Percentiles rank a stretch among this genome's conserved stretches.
These are phyloP conservation scores for Fusarium sp. DNA, from an alignment of 2,329 filamentous ascomycete species.

Conservation along the genomic window DNA sequence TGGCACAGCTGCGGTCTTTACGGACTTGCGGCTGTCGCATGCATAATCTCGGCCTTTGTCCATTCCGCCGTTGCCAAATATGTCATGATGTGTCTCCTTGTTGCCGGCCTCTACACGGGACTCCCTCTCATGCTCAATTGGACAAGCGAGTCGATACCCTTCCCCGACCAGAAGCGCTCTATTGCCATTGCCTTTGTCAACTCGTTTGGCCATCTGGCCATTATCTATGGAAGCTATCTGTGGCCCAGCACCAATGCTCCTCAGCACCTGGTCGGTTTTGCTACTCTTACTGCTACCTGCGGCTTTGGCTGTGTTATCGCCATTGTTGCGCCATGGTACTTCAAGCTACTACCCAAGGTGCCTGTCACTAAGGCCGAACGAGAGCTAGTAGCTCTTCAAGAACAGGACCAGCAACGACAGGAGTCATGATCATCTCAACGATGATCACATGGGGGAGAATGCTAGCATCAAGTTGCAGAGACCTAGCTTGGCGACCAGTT, in stretches of 20 bases:
- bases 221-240: constrained; percentile 8
- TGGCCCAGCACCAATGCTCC: constrained; percentile 44
- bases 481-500: background rate
- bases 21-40: background rate
- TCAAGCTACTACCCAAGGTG: background rate
- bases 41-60: background rate
- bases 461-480: accelerated
- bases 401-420: background rate
- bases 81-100: constrained; percentile 24
- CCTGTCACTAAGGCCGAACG: background rate
- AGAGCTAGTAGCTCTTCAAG: background rate
- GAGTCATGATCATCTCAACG: too few species aligned
- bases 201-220: constrained; percentile 12
- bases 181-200: constrained; percentile 14
- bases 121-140: constrained; percentile 23
- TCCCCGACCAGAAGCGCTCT: constrained; percentile 6
- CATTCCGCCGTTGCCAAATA: background rate
- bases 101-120: background rate
- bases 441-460: background rate
- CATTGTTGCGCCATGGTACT: background rate
- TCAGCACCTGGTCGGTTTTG: constrained; percentile 42
- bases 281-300: background rate
- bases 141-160: constrained; percentile 1
- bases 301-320: background rate
- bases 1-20: constrained; percentile 6